Conservation (phyloP, 1,284 basidiomycete genomes). For the Vanrija sp. region DNA sequence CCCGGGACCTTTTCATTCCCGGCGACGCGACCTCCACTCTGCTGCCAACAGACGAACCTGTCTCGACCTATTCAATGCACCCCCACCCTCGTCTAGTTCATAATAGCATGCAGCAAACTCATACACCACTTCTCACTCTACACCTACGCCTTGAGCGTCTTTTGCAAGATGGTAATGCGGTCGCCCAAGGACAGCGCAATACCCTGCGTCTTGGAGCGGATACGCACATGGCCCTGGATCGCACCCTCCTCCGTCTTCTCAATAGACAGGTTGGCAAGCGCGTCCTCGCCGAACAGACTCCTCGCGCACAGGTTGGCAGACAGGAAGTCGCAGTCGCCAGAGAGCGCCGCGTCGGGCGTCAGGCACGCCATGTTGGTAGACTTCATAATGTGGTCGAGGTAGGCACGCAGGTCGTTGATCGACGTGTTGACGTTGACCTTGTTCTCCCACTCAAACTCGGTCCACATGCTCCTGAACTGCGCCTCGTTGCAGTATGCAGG, state of each 20-base stretch:
- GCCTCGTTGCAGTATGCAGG: constrained; percentile 93
- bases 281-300: constrained; percentile 93
- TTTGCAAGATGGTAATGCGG: constrained; percentile 57
- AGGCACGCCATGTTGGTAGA: constrained; percentile 93
- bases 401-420: constrained; percentile 74
- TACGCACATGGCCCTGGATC: constrained; percentile 85
- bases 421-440: constrained; percentile 84
- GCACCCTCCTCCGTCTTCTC: constrained; percentile 79
- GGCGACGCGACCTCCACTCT: no score
- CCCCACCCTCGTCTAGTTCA: no score
- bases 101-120: no score
- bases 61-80: no score
- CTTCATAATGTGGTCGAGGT: constrained; percentile 85
- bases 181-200: constrained; percentile 92
- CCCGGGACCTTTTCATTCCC: no score
- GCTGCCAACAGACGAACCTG: no score
- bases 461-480: constrained; percentile 95
- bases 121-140: background rate
- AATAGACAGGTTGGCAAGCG: constrained; percentile 90
- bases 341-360: constrained; percentile 87
- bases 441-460: constrained; percentile 98
- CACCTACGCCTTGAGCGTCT: constrained; percentile 20
- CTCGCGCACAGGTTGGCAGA: constrained; percentile 91
- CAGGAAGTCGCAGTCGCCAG: constrained; percentile 89
- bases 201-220: constrained; percentile 91